Conservation (phyloP, 2,329 filamentous ascomycete species). For the Venturia oleaginea region DNA sequence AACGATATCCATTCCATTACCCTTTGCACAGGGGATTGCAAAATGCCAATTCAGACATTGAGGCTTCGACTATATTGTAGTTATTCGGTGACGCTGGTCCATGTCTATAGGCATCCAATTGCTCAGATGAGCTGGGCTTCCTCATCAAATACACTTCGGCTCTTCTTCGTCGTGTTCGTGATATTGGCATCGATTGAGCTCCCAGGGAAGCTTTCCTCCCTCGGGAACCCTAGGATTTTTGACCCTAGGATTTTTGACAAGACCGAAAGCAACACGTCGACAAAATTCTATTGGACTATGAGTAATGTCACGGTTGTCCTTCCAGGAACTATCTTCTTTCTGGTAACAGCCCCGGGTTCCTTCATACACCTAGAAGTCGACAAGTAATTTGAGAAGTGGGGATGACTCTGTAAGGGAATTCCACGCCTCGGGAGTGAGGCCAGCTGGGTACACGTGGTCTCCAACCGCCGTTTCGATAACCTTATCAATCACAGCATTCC, state of each 20-base stretch:
- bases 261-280: background rate
- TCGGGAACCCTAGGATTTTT: too few relatives aligned
- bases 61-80: too few relatives aligned
- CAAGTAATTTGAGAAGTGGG: background rate
- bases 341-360: background rate
- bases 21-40: too few relatives aligned
- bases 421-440: background rate
- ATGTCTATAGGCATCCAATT: too few relatives aligned
- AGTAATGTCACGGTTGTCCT: background rate
- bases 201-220: background rate
- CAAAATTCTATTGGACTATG: background rate
- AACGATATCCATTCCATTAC: too few relatives aligned
- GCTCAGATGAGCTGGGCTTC: too few relatives aligned
- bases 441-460: background rate
- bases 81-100: too few relatives aligned
- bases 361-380: background rate
- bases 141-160: background rate
- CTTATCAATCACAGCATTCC: background rate
- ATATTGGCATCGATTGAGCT: background rate
- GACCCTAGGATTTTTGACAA: background rate
- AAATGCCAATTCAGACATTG: too few relatives aligned
- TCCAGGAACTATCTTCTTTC: background rate
- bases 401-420: background rate
- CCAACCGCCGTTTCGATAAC: background rate
- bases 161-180: background rate